Evolutionary conservation across 768 basidiomycete genomes (phyloP).

Genomic region (Suillus subalutaceus): DNA sequence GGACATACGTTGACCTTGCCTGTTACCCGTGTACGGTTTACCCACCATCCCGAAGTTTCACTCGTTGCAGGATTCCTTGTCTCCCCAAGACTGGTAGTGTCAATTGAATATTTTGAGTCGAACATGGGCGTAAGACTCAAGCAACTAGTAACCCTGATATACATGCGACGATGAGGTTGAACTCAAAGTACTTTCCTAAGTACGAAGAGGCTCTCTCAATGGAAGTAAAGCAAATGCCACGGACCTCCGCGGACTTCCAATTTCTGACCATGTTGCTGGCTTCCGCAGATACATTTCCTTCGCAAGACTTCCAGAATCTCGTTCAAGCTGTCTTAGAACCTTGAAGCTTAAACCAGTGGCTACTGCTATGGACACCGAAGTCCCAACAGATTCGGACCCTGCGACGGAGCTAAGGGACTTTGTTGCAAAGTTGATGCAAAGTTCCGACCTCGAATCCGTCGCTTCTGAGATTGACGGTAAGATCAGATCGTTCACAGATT

Average conservation of each 20-base stretch:
- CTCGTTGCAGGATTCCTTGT: not conserved
- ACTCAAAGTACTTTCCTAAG: too few relatives aligned
- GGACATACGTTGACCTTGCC: not conserved
- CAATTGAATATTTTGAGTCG: not conserved
- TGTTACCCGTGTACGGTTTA: too few relatives aligned
- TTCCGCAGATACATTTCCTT: not conserved
- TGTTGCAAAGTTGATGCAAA: constrained; percentile 33
- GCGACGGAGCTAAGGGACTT: constrained; percentile 26
- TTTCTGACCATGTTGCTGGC: not conserved
- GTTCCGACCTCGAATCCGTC: constrained; percentile 44
- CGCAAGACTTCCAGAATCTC: not conserved
- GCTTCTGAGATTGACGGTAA: constrained; percentile 51
- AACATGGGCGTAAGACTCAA: not conserved
- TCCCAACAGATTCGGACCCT: constrained; percentile 10
- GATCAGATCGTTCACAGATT: constrained; percentile 9
- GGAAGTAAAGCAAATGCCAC: not conserved
- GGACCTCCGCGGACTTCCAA: constrained; percentile 6
- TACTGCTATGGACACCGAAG: constrained; percentile 3
- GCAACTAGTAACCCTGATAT: not conserved
- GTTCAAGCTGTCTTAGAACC: not conserved
- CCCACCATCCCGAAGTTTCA: too few relatives aligned
- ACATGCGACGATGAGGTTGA: not conserved
- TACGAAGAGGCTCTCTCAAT: not conserved
- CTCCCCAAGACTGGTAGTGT: too few relatives aligned
- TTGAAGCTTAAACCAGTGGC: not conserved